Base-by-base conservation (phyloP, 176 grass and related monocot species). In the Typha latifolia region DNA sequence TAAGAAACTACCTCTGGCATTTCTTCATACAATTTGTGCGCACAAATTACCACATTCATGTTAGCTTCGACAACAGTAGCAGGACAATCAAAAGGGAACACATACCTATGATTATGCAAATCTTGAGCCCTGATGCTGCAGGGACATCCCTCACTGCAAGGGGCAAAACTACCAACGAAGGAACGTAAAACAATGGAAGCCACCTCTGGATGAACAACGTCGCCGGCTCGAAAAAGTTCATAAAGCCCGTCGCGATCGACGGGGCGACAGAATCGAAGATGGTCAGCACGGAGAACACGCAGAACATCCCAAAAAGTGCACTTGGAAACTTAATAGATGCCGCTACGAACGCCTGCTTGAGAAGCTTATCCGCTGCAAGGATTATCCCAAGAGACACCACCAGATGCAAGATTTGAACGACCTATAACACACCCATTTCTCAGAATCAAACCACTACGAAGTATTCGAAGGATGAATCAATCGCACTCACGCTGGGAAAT, bases 251-350 rank as follows among this genome's bases (percentile, higher is more conserved):
- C 62, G 94, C 94, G 22, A 82, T 66, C n/a, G 85, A 63, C 2
- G 94, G 94, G 48, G 64, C 83, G 14, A 75, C 12, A 2, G 37
- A 22, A 77, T 97, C 89, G 9, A 97, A 71, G 51, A 88, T 32
- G 14, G 71, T 51, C 64, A 97, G 78, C 53, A 87, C 76, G 9
- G 89, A 82, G 77, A 97, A 97, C 63, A 87, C 71, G 53, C 94
- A 97, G 74, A 93, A 87, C 93, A 92, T 92, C 53, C 85, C 94
- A 13, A 90, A 90, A 47, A 97, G 83, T 4, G 94, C 72, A 26
- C 89, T 93, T 3, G 94, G 94, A 37, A 97, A 97, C 80, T 85
- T 90, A 64, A 97, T 87, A n/a, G 83, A 82, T 5, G 94, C 94
- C 5, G 85, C 85, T 13, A 48, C 61, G 56, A 90, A 97, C 12